These are phyloP conservation scores for Ensete glaucum DNA, from an alignment of 176 grass and related monocot genomes.

Conservation along the genomic window DNA sequence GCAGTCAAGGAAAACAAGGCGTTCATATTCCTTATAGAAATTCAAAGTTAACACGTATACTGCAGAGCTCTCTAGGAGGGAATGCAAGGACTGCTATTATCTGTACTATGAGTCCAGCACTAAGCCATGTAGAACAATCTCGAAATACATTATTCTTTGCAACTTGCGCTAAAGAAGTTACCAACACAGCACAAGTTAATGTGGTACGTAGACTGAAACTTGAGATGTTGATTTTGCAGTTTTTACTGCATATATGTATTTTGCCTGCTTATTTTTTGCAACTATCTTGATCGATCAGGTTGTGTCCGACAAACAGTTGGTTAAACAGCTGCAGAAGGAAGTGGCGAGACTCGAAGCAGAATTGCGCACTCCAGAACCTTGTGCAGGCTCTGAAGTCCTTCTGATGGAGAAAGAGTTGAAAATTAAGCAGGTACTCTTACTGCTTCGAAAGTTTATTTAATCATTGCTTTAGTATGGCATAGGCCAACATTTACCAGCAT, in stretches of 20 bases:
- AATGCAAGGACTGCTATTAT: conserved; percentile 96
- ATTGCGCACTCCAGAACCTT: conserved; percentile 51
- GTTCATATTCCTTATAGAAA: conserved; percentile 88
- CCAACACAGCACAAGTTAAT: conserved; percentile 88
- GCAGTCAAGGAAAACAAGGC: conserved; percentile 66
- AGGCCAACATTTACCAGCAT: conserved; percentile 13
- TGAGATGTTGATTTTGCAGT: neutral
- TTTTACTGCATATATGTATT: neutral
- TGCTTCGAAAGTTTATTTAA: conserved; percentile 8
- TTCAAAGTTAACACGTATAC: conserved; percentile 88
- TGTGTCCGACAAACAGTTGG: conserved; percentile 83
- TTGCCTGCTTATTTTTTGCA: neutral
- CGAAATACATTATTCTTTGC: conserved; percentile 92
- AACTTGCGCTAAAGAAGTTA: conserved; percentile 87
- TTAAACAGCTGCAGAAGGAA: conserved; percentile 81
- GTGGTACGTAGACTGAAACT: conserved; percentile 42
- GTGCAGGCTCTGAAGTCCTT: conserved; percentile 43
- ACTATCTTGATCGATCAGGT: conserved; percentile 38
- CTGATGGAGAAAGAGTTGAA: conserved; percentile 68
- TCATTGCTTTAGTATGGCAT: conserved; percentile 1
- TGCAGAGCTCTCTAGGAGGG: conserved; percentile 90
- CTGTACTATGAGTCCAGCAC: conserved; percentile 92
- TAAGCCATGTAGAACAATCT: conserved; percentile 81
- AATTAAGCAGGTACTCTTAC: conserved; percentile 61
- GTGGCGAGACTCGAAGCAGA: conserved; percentile 88